A percentile compares a stretch with the other conserved stretches of the same genome.
Conservation (phyloP, 176 grass and related monocot genomes). For the Lolium perenne region DNA sequence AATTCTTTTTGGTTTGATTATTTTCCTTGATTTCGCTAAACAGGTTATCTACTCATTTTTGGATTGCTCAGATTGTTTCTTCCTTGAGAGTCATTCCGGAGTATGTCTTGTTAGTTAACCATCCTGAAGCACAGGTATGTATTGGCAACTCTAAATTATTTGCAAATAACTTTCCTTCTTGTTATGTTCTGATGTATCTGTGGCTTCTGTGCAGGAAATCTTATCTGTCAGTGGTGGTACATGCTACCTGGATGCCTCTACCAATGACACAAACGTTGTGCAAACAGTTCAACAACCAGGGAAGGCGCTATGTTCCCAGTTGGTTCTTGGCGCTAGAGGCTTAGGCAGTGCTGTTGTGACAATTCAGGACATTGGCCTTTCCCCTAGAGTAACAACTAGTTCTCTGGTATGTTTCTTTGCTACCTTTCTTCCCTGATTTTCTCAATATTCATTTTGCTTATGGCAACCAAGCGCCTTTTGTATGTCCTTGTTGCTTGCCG, state of each 20-base stretch:
- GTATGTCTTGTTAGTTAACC: conserved; percentile 67
- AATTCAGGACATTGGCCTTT: conserved; percentile 92
- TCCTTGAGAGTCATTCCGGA: conserved; percentile 81
- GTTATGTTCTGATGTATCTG: conserved; percentile 42
- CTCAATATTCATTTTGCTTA: conserved; percentile 27
- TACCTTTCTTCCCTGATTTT: conserved; percentile 21
- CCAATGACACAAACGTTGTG: conserved; percentile 84
- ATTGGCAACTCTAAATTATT: conserved; percentile 38
- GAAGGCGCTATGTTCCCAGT: conserved; percentile 70
- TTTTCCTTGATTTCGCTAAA: conserved; percentile 28
- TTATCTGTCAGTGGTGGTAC: conserved; percentile 89
- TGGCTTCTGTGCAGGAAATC: conserved; percentile 65
- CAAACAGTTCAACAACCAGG: conserved; percentile 68
- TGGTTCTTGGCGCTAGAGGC: conserved; percentile 78
- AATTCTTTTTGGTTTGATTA: conserved; percentile 31
- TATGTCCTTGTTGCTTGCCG: conserved; percentile 17
- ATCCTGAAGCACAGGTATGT: conserved; percentile 87
- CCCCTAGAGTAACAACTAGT: conserved; percentile 62
- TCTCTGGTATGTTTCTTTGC: conserved; percentile 65
- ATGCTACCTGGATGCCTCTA: conserved; percentile 86
- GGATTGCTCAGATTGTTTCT: conserved; percentile 72
- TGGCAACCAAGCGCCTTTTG: conserved; percentile 27
- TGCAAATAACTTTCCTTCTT: conserved; percentile 17
- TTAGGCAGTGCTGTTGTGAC: conserved; percentile 70
- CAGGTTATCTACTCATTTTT: conserved; percentile 36